Evolutionary conservation across 2,329 filamentous ascomycete genomes (phyloP), one percentile per base, ranked within the genome.

Genomic region (Lasiodiplodia theobromae): DNA sequence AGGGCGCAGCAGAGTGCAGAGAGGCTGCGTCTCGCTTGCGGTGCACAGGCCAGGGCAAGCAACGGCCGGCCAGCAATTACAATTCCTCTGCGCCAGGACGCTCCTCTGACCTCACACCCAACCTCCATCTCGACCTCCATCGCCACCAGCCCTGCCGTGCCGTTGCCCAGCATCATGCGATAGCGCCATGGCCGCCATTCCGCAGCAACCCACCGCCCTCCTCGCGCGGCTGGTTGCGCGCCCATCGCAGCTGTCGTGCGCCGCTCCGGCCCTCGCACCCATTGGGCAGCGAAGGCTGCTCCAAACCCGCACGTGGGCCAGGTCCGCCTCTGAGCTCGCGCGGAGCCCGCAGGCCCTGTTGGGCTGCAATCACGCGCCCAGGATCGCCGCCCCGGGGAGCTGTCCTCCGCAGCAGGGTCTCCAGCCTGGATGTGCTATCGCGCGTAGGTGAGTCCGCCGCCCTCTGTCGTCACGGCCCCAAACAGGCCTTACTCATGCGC

Each of bases 311-410:
- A 66, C 64, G 64, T 66, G 64, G 37, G 16, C 23, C 18, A n/a
- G 37, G 51, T 34, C 63, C 37, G 60, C 60, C 62, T 66, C 64
- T 66, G 37, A 66, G 49, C 64, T 49, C 21, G 23, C 37, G 37
- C 64, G 64, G 64, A 57, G 64, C 51, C 37, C 38, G 25, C 64
- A 52, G 38, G 37, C 44, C 21, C 64, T 44, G 64, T 66, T 57
- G 64, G 64, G 64, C 64, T 56, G 58, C 58, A 44, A 63, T 40
- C 18, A n/a, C 25, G 40, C 37, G 16, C 40, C 18, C 40, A 16
- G 25, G 40, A 63, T 63, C 40, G 58, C 58, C 25, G 58, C 18
- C 40, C 40, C 40, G 40, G 58, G 58, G 40, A 49, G 14, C 58
- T 34, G 23, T 31, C 16, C 58, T 40, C 31, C 16, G 58, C 58